Evolutionary conservation across 495 filamentous ascomycete genomes (phyloP), one percentile per base, ranked within the genome.

Genomic region (Jackrogersella minutella): DNA sequence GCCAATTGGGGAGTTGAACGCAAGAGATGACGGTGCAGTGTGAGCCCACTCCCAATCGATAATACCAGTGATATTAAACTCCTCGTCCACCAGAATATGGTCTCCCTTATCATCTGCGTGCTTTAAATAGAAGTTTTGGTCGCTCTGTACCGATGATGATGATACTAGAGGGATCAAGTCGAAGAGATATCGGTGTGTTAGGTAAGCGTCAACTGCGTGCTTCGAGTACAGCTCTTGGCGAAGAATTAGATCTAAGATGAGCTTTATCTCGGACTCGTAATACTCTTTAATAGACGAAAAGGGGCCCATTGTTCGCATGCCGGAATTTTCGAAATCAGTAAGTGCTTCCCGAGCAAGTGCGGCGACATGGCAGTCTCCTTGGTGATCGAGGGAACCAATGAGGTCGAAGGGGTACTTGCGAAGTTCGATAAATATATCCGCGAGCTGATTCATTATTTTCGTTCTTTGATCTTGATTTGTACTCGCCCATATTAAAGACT

Each of bases 1-100:
- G 51, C 71, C 70, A 8, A 77, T 70, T 0, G 76, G 77, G 6
- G 77, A 78, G 62, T 78, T 77, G 50, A 81, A 81, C 1, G 76
- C 76, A 31, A 37, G 64, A 28, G 63, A 62, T 64, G 71, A 69
- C 0, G 71, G 56, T 41, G 70, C 73, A 9, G 77, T 77, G 54
- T 78, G 58, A 9, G 75, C 76, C 73, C 70, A 77, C 55, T 80
- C 74, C 77, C 72, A 80, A 53, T 80, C 73, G 37, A 79, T 69
- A 16, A 79, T 77, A 3, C 76, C 74, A 7, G 74, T 77, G 26
- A 81, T 78, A 22, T 77, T 72, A 33, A 70, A 78, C 0, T 77
- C 61, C 14, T 75, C 66, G 47, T 80, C 73, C 14, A 80, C 72
- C 4, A 82, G 68, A 26, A 79, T 73, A 36, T 77, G 76, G 41